Conservation (phyloP, 192 early-diverging fungal species). For the Coemansia sp. region DNA sequence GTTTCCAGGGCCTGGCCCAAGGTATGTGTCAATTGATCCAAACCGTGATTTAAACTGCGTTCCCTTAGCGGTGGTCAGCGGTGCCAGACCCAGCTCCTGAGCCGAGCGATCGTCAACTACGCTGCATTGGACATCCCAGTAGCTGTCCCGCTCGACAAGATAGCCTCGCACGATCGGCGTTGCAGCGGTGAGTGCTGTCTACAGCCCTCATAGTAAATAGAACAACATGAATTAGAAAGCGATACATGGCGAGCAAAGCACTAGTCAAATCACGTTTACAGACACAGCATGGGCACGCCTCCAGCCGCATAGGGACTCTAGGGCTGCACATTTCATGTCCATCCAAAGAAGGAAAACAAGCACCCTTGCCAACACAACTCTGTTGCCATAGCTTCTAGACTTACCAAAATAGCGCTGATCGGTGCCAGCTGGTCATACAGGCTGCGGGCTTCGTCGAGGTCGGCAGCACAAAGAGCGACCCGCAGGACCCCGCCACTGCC, state of each 20-base stretch:
- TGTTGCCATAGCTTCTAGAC: not conserved
- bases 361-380: too few relatives aligned
- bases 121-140: constrained; percentile 95
- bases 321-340: too few relatives aligned
- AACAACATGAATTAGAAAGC: not conserved
- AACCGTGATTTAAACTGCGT: constrained; percentile 93
- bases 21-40: constrained; percentile 87
- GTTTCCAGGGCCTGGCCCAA: constrained; percentile 57
- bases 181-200: constrained; percentile 84
- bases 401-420: constrained; percentile 85
- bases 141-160: constrained; percentile 89
- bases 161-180: constrained; percentile 93
- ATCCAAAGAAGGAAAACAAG: too few relatives aligned
- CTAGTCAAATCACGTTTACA: not conserved
- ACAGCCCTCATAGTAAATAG: constrained; percentile 7
- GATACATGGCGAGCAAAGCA: not conserved
- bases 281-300: not conserved
- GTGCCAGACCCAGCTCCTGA: constrained; percentile 84
- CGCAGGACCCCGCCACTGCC: constrained; percentile 90
- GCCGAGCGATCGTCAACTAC: constrained; percentile 90
- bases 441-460: constrained; percentile 85
- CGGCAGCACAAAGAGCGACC: constrained; percentile 93
- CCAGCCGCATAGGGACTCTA: too few relatives aligned
- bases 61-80: constrained; percentile 71
- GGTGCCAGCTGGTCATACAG: constrained; percentile 95